phyloP scores from a whole-genome alignment of 2,329 filamentous ascomycete genomes.

The Colletotrichum sp. region DNA sequence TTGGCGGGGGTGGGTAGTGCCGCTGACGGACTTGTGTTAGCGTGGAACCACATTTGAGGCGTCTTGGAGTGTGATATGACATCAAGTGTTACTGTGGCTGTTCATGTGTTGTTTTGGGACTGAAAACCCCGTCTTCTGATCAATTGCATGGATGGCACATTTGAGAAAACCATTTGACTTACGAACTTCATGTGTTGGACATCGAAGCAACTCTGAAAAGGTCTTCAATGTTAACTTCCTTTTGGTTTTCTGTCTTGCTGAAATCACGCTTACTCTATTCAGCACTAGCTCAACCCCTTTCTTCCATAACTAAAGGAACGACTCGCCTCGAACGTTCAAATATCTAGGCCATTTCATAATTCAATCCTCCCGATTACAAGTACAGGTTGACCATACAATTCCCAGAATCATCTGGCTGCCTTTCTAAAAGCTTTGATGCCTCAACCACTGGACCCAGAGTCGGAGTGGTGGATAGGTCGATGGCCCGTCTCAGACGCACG shows the following conservation, averaged over 20 bases:
- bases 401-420: rapidly evolving
- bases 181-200: rapidly evolving
- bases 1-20: not conserved
- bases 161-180: not conserved
- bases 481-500: not conserved
- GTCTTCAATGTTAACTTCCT: rapidly evolving
- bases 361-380: rapidly evolving
- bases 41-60: rapidly evolving
- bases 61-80: not conserved
- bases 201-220: too few species aligned
- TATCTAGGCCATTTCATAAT: rapidly evolving
- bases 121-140: too few species aligned
- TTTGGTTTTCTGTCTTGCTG: too few species aligned
- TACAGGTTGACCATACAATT: not conserved
- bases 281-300: too few species aligned
- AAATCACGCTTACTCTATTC: too few species aligned
- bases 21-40: not conserved
- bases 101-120: rapidly evolving
- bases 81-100: not conserved
- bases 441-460: not conserved
- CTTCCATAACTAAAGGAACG: too few species aligned
- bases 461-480: not conserved
- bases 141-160: too few species aligned
- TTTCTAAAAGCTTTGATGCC: not conserved
- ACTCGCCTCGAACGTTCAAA: too few species aligned